phyloP scores from a whole-genome alignment of 169 alveolate species.

The Cryptosporidium ryanae region DNA sequence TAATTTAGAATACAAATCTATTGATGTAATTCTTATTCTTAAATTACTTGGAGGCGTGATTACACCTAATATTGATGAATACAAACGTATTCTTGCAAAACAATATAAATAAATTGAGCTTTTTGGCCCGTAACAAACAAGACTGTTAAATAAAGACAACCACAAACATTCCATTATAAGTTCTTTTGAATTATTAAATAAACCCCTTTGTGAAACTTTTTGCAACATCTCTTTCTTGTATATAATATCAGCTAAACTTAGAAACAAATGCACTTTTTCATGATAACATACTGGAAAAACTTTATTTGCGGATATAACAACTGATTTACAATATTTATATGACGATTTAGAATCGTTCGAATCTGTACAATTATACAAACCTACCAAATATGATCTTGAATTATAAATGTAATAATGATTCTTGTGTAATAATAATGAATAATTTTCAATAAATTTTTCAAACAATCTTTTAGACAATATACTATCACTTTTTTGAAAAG shows the following conservation, averaged over 20 bases:
- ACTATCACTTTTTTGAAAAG: constrained; percentile 80
- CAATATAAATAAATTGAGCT: constrained; percentile 56
- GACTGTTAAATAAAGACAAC: constrained; percentile 56
- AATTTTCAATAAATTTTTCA: constrained; percentile 79
- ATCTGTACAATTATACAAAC: constrained; percentile 82
- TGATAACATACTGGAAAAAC: constrained; percentile 86
- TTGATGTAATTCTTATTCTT: constrained; percentile 61
- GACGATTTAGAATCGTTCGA: constrained; percentile 81
- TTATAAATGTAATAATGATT: constrained; percentile 86
- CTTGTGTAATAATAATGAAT: constrained; percentile 85
- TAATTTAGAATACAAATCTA: constrained; percentile 39
- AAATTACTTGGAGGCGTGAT: constrained; percentile 69
- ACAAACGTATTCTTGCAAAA: constrained; percentile 43
- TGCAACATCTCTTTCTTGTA: constrained; percentile 75
- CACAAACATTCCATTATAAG: constrained; percentile 62
- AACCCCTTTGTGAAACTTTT: constrained; percentile 71
- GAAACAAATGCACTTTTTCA: constrained; percentile 86
- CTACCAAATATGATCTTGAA: constrained; percentile 85
- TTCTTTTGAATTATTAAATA: constrained; percentile 46
- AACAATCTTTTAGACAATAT: constrained; percentile 80
- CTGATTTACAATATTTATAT: constrained; percentile 80
- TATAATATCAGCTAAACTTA: constrained; percentile 83
- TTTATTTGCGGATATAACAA: constrained; percentile 85
- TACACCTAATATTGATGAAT: constrained; percentile 49
- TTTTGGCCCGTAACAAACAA: constrained; percentile 70